These are phyloP conservation scores for Pseudoturritis turrita DNA, from an alignment of 345 rosid species.

Conservation along the genomic window DNA sequence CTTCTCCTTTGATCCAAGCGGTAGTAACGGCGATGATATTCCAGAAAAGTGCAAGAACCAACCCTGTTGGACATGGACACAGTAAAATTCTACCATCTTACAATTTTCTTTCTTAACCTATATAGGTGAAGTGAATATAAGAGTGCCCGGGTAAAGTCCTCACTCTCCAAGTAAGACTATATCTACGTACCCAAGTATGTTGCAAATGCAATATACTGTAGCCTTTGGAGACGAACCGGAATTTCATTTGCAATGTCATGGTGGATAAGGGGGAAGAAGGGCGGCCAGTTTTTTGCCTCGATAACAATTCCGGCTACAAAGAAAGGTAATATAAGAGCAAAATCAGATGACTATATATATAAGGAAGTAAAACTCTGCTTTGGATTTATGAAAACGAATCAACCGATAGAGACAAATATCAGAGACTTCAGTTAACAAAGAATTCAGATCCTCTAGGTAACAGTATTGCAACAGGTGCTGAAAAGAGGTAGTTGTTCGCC, in stretches of 20 bases:
- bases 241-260: constrained; percentile 86
- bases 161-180: neutral
- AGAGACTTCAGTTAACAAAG: neutral
- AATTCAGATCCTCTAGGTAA: neutral
- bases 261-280: constrained; percentile 78
- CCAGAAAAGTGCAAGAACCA: constrained; percentile 80
- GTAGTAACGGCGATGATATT: constrained; percentile 75
- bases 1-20: constrained; percentile 87
- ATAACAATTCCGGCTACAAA: constrained; percentile 65
- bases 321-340: neutral
- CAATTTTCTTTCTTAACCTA: neutral
- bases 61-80: constrained; percentile 49
- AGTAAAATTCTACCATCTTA: neutral
- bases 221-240: constrained; percentile 66
- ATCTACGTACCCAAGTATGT: constrained; percentile 57
- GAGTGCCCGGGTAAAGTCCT: neutral
- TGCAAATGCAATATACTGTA: constrained; percentile 76
- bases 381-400: neutral
- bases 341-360: neutral
- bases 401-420: neutral
- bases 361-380: neutral
- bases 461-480: neutral
- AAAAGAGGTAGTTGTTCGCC: neutral
- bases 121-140: neutral
- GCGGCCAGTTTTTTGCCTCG: constrained; percentile 85